Evolutionary conservation across 257 asterid genomes (phyloP), one percentile per base, ranked within the genome.

Genomic region (Jasminum sambac): DNA sequence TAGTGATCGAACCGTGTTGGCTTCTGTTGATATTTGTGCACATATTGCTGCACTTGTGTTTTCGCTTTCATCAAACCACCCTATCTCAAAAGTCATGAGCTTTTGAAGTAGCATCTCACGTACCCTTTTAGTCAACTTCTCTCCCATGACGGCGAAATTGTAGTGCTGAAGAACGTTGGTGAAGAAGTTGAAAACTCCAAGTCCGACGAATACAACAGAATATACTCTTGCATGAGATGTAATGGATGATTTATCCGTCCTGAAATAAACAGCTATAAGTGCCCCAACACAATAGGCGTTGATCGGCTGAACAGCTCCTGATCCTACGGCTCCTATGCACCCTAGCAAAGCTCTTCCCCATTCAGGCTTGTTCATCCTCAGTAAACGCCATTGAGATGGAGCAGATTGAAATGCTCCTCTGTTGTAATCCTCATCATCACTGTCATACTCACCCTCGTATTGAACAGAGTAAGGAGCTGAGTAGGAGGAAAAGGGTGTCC

Each of bases 311-410:
- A 87, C 88, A 0, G 90, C 93, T 72, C 93, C 93, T 0, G 89
- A 83, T 21, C 90, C 87, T 60, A 87, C 78, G 43, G 94, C 94
- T 52, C 89, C 95, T 3, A 90, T 58, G 83, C 93, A 85, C 39
- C 96, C 97, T 8, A 88, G 86, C 34, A 87, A 42, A 55, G 96
- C 90, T 66, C 78, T 67, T 2, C 74, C 71, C 85, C 86, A 81
- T 76, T 90, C 97, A 0, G 96, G 94, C 59, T 84, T 74, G 50
- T 90, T 90, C 89, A 90, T 80, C 69, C 84, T 80, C 76, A 90
- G 71, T 64, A 90, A 74, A 37, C 91, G 94, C 85, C 74, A 77
- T 44, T 82, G 86, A 61, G 97, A 86, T 37, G 97, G 94, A 38
- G 94, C 79, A 4, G 78, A 83, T 40, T 83, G 37, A 14, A 71